phyloP scores from a whole-genome alignment of 192 early-diverging fungal genomes.

The Thamnidium elegans region DNA sequence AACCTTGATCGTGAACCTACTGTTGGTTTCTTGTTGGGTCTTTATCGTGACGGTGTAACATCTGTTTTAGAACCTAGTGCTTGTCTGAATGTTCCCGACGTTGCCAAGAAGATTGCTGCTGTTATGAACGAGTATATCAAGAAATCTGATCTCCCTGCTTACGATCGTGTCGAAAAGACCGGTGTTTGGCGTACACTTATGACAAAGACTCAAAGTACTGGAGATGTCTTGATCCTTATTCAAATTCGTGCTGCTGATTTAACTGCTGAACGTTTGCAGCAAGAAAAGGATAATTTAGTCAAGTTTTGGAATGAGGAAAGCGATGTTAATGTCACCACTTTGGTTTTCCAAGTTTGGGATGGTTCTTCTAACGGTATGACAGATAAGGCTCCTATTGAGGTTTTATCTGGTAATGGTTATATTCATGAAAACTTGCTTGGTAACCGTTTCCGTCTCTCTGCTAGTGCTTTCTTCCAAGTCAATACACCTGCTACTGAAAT shows the following conservation, averaged over 20 bases:
- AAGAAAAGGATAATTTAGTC: slow-evolving; percentile 33
- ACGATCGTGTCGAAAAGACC: slow-evolving; percentile 33
- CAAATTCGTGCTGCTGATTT: slow-evolving; percentile 54
- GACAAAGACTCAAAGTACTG: slow-evolving; percentile 58
- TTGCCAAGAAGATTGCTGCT: slow-evolving; percentile 50
- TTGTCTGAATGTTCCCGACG: slow-evolving; percentile 44
- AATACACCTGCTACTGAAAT: slow-evolving; percentile 69
- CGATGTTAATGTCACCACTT: slow-evolving; percentile 42
- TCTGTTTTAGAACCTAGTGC: slow-evolving; percentile 50
- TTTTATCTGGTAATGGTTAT: slow-evolving; percentile 51
- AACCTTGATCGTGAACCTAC: slow-evolving; percentile 49
- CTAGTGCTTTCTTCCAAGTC: slow-evolving; percentile 77
- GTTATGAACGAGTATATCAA: slow-evolving; percentile 41
- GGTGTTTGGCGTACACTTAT: slow-evolving; percentile 67
- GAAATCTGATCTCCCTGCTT: slow-evolving; percentile 32
- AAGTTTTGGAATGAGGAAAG: slow-evolving; percentile 31
- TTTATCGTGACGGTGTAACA: slow-evolving; percentile 59
- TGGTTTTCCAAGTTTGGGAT: slow-evolving; percentile 48
- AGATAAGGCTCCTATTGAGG: slow-evolving; percentile 40
- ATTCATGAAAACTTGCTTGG: slow-evolving; percentile 68
- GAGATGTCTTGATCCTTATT: slow-evolving; percentile 64
- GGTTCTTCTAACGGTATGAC: slow-evolving; percentile 58
- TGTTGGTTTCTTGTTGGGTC: slow-evolving; percentile 69
- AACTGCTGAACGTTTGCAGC: slow-evolving; percentile 35
- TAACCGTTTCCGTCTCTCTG: slow-evolving; percentile 66